These are phyloP conservation scores for Umbellularia californica DNA, from an alignment of 164 flowering plant species.

Conservation along the genomic window DNA sequence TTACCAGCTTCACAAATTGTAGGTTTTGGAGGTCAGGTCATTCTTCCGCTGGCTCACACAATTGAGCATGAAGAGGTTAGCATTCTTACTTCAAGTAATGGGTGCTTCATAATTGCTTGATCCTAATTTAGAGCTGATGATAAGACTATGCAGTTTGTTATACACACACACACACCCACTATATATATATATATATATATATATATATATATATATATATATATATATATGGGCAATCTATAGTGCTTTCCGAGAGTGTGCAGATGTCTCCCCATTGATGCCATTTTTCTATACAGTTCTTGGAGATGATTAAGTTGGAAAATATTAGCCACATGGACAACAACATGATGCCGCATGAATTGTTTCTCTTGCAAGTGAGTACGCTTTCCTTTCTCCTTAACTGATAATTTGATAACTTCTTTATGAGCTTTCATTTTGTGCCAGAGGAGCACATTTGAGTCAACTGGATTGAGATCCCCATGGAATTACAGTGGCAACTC, in stretches of 20 bases:
- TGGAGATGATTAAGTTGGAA: constrained; percentile 92
- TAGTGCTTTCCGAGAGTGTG: neutral
- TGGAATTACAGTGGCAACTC: neutral
- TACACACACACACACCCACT: neutral
- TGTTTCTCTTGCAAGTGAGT: constrained; percentile 82
- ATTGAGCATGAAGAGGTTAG: constrained; percentile 92
- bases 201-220: no score
- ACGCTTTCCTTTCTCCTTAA: neutral
- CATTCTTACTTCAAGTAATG: neutral
- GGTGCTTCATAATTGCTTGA: neutral
- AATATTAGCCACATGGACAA: constrained; percentile 64
- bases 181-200: no score
- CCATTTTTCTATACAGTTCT: constrained; percentile 35
- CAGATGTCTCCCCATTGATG: neutral
- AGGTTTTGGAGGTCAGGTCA: constrained; percentile 75
- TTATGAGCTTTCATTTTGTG: no score
- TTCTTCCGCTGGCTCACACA: constrained; percentile 89
- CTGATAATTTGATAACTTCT: neutral
- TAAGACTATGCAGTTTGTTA: neutral
- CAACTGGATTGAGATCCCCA: neutral
- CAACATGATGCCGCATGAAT: constrained; percentile 62
- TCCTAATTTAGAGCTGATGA: neutral
- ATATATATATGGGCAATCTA: neutral
- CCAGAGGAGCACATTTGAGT: neutral
- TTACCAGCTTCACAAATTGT: constrained; percentile 70